phyloP scores from a whole-genome alignment of 305 asterid species.

The Vinca major region DNA sequence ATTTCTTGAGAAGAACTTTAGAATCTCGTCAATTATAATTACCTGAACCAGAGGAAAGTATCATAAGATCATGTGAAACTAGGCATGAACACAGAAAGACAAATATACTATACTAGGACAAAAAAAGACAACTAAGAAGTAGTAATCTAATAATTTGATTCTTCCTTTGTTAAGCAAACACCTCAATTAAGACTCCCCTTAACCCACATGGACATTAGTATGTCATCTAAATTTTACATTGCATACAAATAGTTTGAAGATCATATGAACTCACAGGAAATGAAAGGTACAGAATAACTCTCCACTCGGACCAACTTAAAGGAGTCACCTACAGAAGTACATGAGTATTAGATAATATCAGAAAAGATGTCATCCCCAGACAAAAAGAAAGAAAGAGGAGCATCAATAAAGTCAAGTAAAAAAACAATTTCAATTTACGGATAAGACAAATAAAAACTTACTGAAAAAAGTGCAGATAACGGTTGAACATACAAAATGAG shows the following conservation, averaged over 20 bases:
- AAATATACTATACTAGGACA: neutral
- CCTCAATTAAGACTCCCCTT: too few species aligned
- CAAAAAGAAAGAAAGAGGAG: neutral
- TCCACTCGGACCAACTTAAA: slow-evolving; percentile 92
- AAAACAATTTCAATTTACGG: slow-evolving; percentile 1
- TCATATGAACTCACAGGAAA: slow-evolving; percentile 66
- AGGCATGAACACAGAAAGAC: neutral
- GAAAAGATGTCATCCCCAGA: neutral
- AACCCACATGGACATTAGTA: too few species aligned
- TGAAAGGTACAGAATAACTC: slow-evolving; percentile 72
- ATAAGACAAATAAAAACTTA: slow-evolving; percentile 35
- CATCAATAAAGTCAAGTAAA: neutral
- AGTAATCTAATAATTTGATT: too few species aligned
- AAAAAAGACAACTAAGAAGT: too few species aligned
- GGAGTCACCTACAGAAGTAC: slow-evolving; percentile 64
- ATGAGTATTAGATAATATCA: neutral
- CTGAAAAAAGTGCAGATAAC: slow-evolving; percentile 76
- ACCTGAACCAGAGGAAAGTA: slow-evolving; percentile 44
- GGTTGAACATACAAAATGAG: slow-evolving; percentile 82
- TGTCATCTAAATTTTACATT: neutral
- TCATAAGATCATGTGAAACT: slow-evolving; percentile 6
- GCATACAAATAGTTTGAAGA: slow-evolving; percentile 4
- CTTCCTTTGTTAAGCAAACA: too few species aligned
- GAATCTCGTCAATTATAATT: slow-evolving; percentile 81
- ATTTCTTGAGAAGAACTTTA: slow-evolving; percentile 78